Percentiles rank a stretch among this genome's conserved stretches.
phyloP scores from a whole-genome alignment of 2,329 filamentous ascomycete genomes.

The Orbilia blumenaviensis region DNA sequence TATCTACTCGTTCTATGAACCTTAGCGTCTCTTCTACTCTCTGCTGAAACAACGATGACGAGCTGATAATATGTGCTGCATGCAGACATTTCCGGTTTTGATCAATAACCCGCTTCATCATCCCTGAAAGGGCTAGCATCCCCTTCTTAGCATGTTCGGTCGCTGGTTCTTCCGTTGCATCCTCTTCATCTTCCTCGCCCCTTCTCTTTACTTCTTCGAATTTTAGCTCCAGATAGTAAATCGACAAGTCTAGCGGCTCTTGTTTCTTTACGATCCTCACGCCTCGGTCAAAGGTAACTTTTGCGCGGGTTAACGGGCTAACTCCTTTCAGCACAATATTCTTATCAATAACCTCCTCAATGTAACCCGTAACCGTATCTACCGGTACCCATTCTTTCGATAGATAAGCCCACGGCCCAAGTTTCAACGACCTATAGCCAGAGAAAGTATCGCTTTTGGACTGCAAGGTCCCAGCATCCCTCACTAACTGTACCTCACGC shows the following conservation, averaged over 20 bases:
- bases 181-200: neutral
- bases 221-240: conserved; percentile 29
- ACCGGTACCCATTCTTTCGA: conserved; percentile 13
- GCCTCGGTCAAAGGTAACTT: conserved; percentile 1
- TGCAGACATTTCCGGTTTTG: neutral
- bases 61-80: conserved; percentile 3
- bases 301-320: neutral
- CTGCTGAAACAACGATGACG: conserved; percentile 30
- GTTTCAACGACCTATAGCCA: conserved; percentile 8
- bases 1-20: conserved; percentile 28
- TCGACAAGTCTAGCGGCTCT: conserved; percentile 6
- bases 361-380: neutral
- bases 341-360: conserved; percentile 1
- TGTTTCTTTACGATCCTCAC: neutral
- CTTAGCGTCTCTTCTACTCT: conserved; percentile 33
- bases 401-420: conserved; percentile 32
- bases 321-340: neutral
- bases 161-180: neutral
- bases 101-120: conserved; percentile 37
- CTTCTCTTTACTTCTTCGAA: neutral
- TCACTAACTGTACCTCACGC: neutral
- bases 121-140: conserved; percentile 17
- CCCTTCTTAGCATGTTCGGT: neutral
- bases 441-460: neutral
- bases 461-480: neutral